Conservation (phyloP, 495 filamentous ascomycete genomes). For the Zalerion maritima region DNA sequence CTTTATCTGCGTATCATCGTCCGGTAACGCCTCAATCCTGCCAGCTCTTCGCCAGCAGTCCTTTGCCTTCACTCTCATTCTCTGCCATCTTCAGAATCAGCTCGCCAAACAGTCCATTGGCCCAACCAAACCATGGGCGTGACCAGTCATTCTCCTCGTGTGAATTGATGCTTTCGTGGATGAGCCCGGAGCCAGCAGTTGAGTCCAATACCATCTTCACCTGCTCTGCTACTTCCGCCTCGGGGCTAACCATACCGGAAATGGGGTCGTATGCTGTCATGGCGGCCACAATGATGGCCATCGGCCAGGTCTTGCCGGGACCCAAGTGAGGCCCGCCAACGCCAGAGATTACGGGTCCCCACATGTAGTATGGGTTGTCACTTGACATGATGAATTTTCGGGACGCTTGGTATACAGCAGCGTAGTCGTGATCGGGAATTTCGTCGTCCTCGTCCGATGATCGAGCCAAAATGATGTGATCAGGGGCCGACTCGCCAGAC, state of each 20-base stretch:
- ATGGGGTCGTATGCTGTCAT: slow-evolving; percentile 26
- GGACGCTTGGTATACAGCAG: slow-evolving; percentile 36
- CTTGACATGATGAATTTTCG: slow-evolving; percentile 31
- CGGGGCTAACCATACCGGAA: too few relatives aligned
- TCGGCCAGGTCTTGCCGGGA: slow-evolving; percentile 44
- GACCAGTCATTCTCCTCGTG: slow-evolving; percentile 39
- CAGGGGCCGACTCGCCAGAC: too few relatives aligned
- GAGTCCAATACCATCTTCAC: slow-evolving; percentile 33
- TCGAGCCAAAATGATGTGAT: too few relatives aligned
- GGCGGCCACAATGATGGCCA: slow-evolving; percentile 36
- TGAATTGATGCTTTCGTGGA: slow-evolving; percentile 46
- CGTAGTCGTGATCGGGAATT: too few relatives aligned
- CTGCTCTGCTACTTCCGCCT: slow-evolving; percentile 30
- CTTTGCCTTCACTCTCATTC: slow-evolving; percentile 25
- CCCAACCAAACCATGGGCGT: slow-evolving; percentile 56
- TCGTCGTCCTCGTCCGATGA: too few relatives aligned
- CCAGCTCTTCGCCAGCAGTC: slow-evolving; percentile 19
- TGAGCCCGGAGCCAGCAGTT: slow-evolving; percentile 42
- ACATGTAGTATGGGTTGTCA: slow-evolving; percentile 43
- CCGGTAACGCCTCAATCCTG: too few relatives aligned
- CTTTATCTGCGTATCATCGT: too few relatives aligned
- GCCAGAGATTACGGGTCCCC: slow-evolving; percentile 35
- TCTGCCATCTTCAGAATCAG: slow-evolving; percentile 42
- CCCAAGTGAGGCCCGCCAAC: slow-evolving; percentile 43
- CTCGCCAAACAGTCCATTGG: slow-evolving; percentile 54